These are phyloP conservation scores for Stagonosporopsis vannaccii DNA, from an alignment of 2,329 filamentous ascomycete genomes.

Conservation along the genomic window DNA sequence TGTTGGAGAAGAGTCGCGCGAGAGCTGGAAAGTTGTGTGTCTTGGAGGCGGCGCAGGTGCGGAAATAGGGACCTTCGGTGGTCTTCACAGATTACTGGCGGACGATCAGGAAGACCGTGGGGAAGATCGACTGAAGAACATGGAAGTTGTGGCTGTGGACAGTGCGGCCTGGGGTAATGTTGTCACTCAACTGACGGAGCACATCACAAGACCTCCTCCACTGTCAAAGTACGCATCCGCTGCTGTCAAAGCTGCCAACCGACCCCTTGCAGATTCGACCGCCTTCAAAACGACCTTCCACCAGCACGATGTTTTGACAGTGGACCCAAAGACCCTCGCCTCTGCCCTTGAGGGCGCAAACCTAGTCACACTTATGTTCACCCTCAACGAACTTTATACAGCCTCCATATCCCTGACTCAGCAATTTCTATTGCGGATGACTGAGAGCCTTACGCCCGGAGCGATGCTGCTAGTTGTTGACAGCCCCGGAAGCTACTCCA, in stretches of 20 bases:
- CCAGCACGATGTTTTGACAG: slow-evolving; percentile 60
- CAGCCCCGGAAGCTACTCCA: slow-evolving; percentile 92
- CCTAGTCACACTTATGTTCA: slow-evolving; percentile 87
- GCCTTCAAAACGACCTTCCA: slow-evolving; percentile 53
- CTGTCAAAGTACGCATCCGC: slow-evolving; percentile 59
- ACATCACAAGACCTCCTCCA: slow-evolving; percentile 61
- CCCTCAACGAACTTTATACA: slow-evolving; percentile 92
- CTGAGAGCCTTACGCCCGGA: slow-evolving; percentile 62
- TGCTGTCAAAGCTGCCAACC: slow-evolving; percentile 52
- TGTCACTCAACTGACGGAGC: slow-evolving; percentile 63
- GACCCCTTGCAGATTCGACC: slow-evolving; percentile 42
- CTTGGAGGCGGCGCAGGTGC: slow-evolving; percentile 72
- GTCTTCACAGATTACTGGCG: slow-evolving; percentile 54
- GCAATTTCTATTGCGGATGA: slow-evolving; percentile 74
- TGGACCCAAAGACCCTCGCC: slow-evolving; percentile 48
- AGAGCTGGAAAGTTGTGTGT: slow-evolving; percentile 57
- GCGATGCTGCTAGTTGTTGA: slow-evolving; percentile 85
- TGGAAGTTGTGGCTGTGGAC: slow-evolving; percentile 73
- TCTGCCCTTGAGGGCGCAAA: slow-evolving; percentile 39
- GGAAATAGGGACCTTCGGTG: slow-evolving; percentile 70
- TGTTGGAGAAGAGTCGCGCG: not conserved
- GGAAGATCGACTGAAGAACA: not conserved
- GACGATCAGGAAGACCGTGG: slow-evolving; percentile 4
- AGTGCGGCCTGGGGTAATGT: slow-evolving; percentile 78
- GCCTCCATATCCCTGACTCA: slow-evolving; percentile 78